phyloP scores from a whole-genome alignment of 2,329 filamentous ascomycete species.

The Sporothrix curviconia region DNA sequence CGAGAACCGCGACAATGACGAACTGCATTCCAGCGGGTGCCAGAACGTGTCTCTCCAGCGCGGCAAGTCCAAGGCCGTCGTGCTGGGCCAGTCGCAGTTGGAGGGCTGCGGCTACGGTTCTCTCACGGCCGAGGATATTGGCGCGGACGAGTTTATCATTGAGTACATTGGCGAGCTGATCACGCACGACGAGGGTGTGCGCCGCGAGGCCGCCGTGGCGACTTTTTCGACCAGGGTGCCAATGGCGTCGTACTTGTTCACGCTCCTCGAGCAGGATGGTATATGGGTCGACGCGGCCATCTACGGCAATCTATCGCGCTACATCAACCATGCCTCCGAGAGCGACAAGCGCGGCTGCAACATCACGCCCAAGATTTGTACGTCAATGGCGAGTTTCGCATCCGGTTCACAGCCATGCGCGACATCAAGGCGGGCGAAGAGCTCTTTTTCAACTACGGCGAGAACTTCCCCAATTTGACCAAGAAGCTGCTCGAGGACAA shows the following conservation, averaged over 20 bases:
- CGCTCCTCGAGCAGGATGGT: constrained; percentile 51
- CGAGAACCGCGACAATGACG: constrained; percentile 54
- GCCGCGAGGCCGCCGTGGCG: constrained; percentile 57
- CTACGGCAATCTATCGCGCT: constrained; percentile 73
- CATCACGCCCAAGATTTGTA: constrained; percentile 59
- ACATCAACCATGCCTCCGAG: constrained; percentile 69
- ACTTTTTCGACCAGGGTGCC: constrained; percentile 56
- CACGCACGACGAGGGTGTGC: constrained; percentile 60
- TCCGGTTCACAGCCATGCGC: constrained; percentile 63
- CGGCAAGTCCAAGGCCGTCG: constrained; percentile 55
- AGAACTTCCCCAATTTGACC: constrained; percentile 57
- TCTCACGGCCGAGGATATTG: constrained; percentile 62
- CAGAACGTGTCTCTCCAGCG: constrained; percentile 68
- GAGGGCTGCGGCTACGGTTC: constrained; percentile 66
- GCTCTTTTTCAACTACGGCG: constrained; percentile 75
- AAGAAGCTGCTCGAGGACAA: constrained; percentile 44
- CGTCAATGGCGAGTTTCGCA: constrained; percentile 69
- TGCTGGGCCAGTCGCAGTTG: constrained; percentile 65
- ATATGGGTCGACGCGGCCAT: constrained; percentile 68
- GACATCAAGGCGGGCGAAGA: constrained; percentile 68
- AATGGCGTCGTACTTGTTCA: constrained; percentile 61
- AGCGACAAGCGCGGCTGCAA: constrained; percentile 49
- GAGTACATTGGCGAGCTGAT: constrained; percentile 79
- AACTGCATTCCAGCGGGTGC: constrained; percentile 53
- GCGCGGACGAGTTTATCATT: constrained; percentile 65